Evolutionary conservation across 106 monocot genomes (phyloP), one percentile per base, ranked within the genome.

Genomic region (Alisma plantagoaquatica): DNA sequence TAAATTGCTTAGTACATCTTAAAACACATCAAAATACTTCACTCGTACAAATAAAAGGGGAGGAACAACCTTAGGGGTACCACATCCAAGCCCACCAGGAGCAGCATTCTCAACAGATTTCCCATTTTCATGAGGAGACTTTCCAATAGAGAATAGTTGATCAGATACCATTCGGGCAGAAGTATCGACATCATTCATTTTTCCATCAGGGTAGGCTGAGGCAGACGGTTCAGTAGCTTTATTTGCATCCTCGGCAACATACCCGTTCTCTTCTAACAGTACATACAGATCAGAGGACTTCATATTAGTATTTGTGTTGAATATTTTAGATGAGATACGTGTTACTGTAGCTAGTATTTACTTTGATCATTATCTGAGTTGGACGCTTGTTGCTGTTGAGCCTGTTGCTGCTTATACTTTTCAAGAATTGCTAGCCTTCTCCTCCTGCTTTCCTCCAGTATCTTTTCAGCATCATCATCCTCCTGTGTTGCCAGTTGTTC

Each of bases 61-160:
- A n/a, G n/a, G n/a, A n/a, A n/a, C n/a, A 57, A 94, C 94, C 94
- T 96, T 85, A n/a, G 96, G 96, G 52, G 73, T 66, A 50, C 84
- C 96, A 56, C 78, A 78, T 23, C 84, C 96, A 41, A 89, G 84
- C 9, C 70, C 96, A 38, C 61, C 56, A 30, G 33, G 61, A 42
- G 28, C 27, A 8, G 19, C 52, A 31, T 56, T 78, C 29, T 78
- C 75, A 68, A 51, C 60, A 53, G 33, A 31, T 7, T 46, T 41
- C 22, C 68, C 80, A 70, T 75, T 68, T 68, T 73, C 70, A 27
- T 47, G 35, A 58, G 94, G 81, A 43, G 81, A 89, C 60, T 96
- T 96, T 23, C 64, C 76, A 50, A 96, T 52, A 30, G 59, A 51
- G 41, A 96, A 96, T 32, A 69, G n/a, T n/a, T n/a, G n/a, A n/a